Evolutionary conservation across 2,329 filamentous ascomycete species (phyloP), one percentile per base, ranked within the genome.

Genomic region (Hymenoscyphus scutula): DNA sequence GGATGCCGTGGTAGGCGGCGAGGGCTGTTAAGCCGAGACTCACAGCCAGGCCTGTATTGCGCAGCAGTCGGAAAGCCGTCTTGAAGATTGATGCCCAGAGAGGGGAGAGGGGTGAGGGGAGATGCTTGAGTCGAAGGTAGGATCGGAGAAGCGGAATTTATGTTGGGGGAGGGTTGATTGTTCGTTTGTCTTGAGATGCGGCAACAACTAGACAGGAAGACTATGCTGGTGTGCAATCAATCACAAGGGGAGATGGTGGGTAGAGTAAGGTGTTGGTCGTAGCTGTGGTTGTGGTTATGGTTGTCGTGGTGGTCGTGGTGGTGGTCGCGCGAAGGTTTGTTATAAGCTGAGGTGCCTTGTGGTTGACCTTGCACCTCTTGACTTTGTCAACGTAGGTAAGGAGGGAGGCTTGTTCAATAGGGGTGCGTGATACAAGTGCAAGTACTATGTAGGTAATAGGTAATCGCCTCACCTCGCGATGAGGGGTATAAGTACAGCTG

Each of bases 1-100:
- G 78, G 64, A 76, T 77, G 67, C 77, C 79, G 70, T 82, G 80
- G 71, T 81, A 82, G 60, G 82, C 81, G 71, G 81, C 79, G 67
- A 87, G 74, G 72, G 83, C 83, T 72, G 82, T 80, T 64, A 86
- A 75, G 74, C 84, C 84, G 65, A 87, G 79, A 77, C 84, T 83
- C 67, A 84, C 77, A 75, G 80, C 79, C 71, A 87, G 79, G 76
- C 83, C 82, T 23, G 73, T 73, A 68, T 80, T 76, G 73, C 82
- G 79, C 65, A 86, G 70, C 56, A 80, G 81, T 75, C 83, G 80
- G 73, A 80, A 84, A 76, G 83, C 83, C 82, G 85, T 77, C 65
- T 58, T 84, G 80, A 73, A 61, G 34, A 58, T 45, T 29, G 23
- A 23, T 11, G 54, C 56, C 56, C 61, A 27, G 15, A 29, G n/a